phyloP scores from a whole-genome alignment of 2,329 filamentous ascomycete species.

The Rugonectria rugulosa region DNA sequence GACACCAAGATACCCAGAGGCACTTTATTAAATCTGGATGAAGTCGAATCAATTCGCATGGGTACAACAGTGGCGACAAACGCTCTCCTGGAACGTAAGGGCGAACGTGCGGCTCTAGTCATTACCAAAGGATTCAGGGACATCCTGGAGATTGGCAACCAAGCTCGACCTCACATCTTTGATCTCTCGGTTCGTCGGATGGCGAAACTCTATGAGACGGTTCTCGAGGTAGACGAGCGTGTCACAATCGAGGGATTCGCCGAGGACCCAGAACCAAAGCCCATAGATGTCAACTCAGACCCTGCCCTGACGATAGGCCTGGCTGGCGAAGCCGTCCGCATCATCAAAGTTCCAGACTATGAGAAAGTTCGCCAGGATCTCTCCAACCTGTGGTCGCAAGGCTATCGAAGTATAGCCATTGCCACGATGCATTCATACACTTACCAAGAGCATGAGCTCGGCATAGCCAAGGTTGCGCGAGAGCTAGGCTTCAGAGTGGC shows the following conservation, averaged over 20 bases:
- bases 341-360: constrained; percentile 67
- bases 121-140: constrained; percentile 78
- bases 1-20: constrained; percentile 44
- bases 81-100: constrained; percentile 77
- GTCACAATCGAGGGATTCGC: constrained; percentile 78
- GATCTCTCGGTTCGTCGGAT: constrained; percentile 74
- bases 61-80: constrained; percentile 84
- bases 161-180: constrained; percentile 76
- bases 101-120: constrained; percentile 73
- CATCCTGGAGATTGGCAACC: constrained; percentile 75
- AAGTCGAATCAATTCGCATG: constrained; percentile 74
- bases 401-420: constrained; percentile 61
- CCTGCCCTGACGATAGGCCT: constrained; percentile 71
- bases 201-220: constrained; percentile 72
- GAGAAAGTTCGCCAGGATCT: constrained; percentile 63
- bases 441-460: constrained; percentile 63
- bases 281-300: constrained; percentile 51
- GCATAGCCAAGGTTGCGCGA: constrained; percentile 45
- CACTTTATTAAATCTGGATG: constrained; percentile 43
- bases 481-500: constrained; percentile 53
- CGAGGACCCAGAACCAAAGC: constrained; percentile 68
- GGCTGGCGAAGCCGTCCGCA: constrained; percentile 72
- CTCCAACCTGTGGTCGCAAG: constrained; percentile 66
- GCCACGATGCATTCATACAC: constrained; percentile 77
- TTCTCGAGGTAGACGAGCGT: constrained; percentile 77